Evolutionary conservation across 352 stramenopile genomes (phyloP).

Genomic region (Phytophthora crassamura): DNA sequence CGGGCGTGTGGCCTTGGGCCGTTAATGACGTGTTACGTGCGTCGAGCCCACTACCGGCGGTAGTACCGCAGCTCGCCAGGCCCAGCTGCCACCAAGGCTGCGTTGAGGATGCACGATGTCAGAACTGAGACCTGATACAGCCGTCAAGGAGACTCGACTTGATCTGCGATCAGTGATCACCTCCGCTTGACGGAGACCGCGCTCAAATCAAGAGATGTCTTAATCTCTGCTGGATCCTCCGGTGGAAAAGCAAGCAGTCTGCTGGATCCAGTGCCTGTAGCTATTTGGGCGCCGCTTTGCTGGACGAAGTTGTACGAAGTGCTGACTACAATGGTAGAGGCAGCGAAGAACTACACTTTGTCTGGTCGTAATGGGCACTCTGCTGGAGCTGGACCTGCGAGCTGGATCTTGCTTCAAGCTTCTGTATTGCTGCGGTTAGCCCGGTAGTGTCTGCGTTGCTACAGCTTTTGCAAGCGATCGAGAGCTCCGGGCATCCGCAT

Average conservation of each 20-base stretch:
- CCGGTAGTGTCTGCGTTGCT: too few species aligned
- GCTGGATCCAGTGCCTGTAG: background rate
- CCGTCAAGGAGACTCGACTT: background rate
- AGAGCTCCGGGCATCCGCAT: too few species aligned
- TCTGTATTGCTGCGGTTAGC: too few species aligned
- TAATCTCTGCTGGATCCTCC: background rate
- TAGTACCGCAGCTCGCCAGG: too few species aligned
- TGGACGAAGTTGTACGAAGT: too few species aligned
- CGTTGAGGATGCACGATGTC: slow-evolving; percentile 30
- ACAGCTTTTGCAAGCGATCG: too few species aligned
- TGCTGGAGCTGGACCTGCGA: too few species aligned
- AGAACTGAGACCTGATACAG: slow-evolving; percentile 29
- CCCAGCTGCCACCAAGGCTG: background rate
- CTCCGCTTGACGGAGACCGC: background rate
- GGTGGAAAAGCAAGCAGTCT: background rate
- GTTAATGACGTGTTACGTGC: slow-evolving; percentile 38
- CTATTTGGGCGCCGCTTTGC: background rate
- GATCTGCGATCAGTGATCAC: background rate
- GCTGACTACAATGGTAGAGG: too few species aligned
- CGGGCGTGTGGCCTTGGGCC: slow-evolving; percentile 1
- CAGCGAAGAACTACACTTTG: too few species aligned
- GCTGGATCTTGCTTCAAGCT: too few species aligned
- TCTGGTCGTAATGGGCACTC: too few species aligned
- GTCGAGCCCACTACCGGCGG: slow-evolving; percentile 5
- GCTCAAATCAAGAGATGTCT: slow-evolving; percentile 2